Conservation (phyloP, 1,139 yeast species). For the Taphrina deformans region DNA sequence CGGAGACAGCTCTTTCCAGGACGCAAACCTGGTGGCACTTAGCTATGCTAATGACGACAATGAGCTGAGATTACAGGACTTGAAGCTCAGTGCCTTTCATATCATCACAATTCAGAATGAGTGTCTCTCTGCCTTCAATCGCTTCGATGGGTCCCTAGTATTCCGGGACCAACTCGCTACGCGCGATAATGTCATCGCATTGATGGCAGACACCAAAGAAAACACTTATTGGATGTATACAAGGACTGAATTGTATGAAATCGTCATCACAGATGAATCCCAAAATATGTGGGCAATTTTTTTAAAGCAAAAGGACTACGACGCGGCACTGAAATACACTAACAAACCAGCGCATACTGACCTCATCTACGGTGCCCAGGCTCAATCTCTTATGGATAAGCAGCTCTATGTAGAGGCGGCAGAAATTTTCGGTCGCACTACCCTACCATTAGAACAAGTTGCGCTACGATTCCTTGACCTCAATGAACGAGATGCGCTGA, state of each 20-base stretch:
- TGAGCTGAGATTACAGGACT: neutral
- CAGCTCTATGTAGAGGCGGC: slow-evolving; percentile 58
- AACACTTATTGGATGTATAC: slow-evolving; percentile 66
- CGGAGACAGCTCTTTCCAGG: slow-evolving; percentile 25
- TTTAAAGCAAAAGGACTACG: slow-evolving; percentile 61
- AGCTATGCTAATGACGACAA: neutral
- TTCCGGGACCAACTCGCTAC: neutral
- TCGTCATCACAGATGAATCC: slow-evolving; percentile 68
- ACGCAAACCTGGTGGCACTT: neutral
- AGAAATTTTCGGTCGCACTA: slow-evolving; percentile 59
- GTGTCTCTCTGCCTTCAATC: neutral
- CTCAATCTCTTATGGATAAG: slow-evolving; percentile 53
- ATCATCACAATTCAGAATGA: neutral
- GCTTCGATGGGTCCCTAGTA: slow-evolving; percentile 9
- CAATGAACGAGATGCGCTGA: slow-evolving; percentile 51
- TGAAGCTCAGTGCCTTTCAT: slow-evolving; percentile 15
- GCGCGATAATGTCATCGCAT: slow-evolving; percentile 48
- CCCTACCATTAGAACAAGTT: slow-evolving; percentile 69
- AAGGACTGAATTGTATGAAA: slow-evolving; percentile 57
- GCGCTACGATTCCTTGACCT: slow-evolving; percentile 62
- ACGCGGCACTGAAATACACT: slow-evolving; percentile 61
- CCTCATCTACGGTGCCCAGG: slow-evolving; percentile 62
- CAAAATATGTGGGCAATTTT: slow-evolving; percentile 75
- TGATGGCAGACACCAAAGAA: slow-evolving; percentile 58
- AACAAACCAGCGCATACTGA: slow-evolving; percentile 54